Base-by-base conservation (phyloP, 495 filamentous ascomycete species). In the Daldinia childiae region DNA sequence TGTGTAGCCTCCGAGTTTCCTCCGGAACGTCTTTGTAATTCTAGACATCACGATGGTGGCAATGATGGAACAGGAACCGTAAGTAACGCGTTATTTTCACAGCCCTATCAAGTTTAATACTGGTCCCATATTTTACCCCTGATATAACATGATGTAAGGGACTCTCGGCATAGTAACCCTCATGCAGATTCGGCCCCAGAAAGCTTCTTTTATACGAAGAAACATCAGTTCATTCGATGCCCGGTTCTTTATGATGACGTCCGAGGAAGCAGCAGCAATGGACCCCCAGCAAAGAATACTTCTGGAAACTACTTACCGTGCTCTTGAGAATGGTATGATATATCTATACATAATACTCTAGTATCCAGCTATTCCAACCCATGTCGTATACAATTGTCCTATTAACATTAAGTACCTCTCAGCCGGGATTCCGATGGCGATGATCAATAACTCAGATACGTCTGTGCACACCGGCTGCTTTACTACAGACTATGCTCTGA, bases 251-350 rank as follows among this genome's bases (percentile, higher is more conserved):
- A 12, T 19, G 48, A 52, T 52, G 48, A 52, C 48, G 19, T 24
- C 48, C 4, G 48, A 27, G 14, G 48, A 52, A n/a, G 48, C 48
- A 52, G 26, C 11, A 52, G 48, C 48, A 12, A 52, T 29, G 21
- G 48, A 52, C 7, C 21, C 48, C 2, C 48, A 52, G 48, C 48
- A 52, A 52, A 27, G 48, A 52, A 29, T 52, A 17, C 48, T 52
- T 29, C 48, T 52, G 14, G 21, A 52, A 29, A 52, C 21, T 4
- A 52, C 48, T 17, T 27, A 52, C 26, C 19, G 48, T 4, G 48
- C 48, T 26, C 48, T 52, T 11, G 21, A 52, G n/a, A 52, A 52
- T 52, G 48, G 48, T 52, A 29, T 26, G 48, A 9, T 52, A 27
- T 7, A 24, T 52, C 9, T 29, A 29, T 14, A 11, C n/a, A 29